A percentile compares a stretch with the other conserved stretches of the same genome.
phyloP scores from a whole-genome alignment of 228 moss, liverwort and hornwort genomes.

The Sphagnum magellanicum region DNA sequence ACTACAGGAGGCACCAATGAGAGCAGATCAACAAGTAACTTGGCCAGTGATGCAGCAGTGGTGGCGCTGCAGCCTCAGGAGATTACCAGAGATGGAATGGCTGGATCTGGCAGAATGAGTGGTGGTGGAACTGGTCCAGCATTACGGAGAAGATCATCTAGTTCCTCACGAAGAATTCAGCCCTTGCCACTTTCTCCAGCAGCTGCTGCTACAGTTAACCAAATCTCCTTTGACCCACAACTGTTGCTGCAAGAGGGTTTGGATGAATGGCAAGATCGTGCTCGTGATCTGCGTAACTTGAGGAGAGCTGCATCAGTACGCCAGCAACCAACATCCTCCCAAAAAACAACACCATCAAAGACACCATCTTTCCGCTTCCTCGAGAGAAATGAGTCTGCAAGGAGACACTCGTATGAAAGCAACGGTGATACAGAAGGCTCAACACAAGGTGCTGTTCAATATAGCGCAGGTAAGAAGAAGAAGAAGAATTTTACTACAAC shows the following conservation, averaged over 20 bases:
- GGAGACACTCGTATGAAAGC: constrained; percentile 37
- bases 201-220: constrained; percentile 31
- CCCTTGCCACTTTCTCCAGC: not conserved
- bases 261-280: constrained; percentile 72
- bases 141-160: constrained; percentile 20
- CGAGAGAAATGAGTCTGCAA: not conserved
- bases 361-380: no score
- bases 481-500: no score
- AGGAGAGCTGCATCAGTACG: constrained; percentile 17
- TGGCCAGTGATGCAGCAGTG: no score
- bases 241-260: constrained; percentile 54
- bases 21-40: no score
- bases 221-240: constrained; percentile 34
- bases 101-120: no score
- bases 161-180: constrained; percentile 20
- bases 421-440: constrained; percentile 31
- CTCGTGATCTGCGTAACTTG: constrained; percentile 35
- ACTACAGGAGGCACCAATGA: no score
- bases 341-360: no score
- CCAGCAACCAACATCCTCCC: no score
- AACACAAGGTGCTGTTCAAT: constrained; percentile 29
- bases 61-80: no score
- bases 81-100: no score
- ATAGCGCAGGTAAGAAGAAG: constrained; percentile 32
- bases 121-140: not conserved